Evolutionary conservation across 208 protist species (phyloP), one percentile per base, ranked within the genome.

Genomic region (Leishmania aethiopica): DNA sequence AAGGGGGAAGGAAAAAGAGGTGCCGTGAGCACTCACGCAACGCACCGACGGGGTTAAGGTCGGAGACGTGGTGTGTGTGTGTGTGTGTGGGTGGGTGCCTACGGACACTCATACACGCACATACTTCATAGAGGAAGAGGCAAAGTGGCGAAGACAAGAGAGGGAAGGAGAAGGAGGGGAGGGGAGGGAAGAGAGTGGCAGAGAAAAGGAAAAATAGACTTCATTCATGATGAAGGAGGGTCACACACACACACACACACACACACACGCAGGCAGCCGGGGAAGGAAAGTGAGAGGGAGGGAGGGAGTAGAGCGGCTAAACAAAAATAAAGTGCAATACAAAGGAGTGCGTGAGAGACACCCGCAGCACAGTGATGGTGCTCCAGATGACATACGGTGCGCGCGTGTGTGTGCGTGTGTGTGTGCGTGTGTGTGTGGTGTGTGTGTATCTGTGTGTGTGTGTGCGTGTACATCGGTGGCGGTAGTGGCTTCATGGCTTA

Each of bases 401-500:
- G n/a, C 11, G 28, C 0, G 4, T 0, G 60, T 37, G 60, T 66
- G 28, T 66, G 60, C 35, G 1, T 78, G 57, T 74, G 70, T 74
- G 60, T 55, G 51, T 77, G n/a, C 11, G 28, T 0, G 4, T 0
- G 60, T 37, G 60, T 66, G 28, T 66, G 60, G 1, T 78, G 57
- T 74, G 70, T 74, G 60, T 55, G 51, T n/a, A n/a, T n/a, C n/a
- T 82, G 57, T 77, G 70, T 74, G 60, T 55, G 62, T 77, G 80
- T 69, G 73, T 3, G n/a, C 64, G 71, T 32, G 42, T 28, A 42
- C 45, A 42, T 72, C 10, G 72, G 32, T 13, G 51, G 15, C 17
- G 51, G 6, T 28, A 45, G n/a, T 19, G 75, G 77, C n/a, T 55
- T 70, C 17, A 70, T 62, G 66, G 32, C 19, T 45, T 19, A 22